Evolutionary conservation across 139 green algal species (phyloP), one percentile per base, ranked within the genome.

Genomic region (Coelastrella sp.): DNA sequence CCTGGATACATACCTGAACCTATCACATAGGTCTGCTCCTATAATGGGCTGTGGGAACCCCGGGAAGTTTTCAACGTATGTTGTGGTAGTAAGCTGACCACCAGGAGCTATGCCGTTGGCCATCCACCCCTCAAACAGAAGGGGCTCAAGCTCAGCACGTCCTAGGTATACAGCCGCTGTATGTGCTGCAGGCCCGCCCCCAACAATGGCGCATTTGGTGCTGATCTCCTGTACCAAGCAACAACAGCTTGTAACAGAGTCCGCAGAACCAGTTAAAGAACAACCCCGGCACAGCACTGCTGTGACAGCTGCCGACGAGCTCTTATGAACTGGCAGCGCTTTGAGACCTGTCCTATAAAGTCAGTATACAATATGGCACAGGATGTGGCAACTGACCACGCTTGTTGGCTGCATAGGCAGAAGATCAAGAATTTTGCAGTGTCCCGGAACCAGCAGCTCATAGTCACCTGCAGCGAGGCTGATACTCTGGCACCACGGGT

Each of bases 121-220:
- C 87, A 93, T 93, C 54, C 61, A 81, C 54, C 54, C 82, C 23
- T 86, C 75, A 81, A 83, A 91, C 23, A 98, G 71, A 19, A 98
- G 90, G 8, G 96, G 96, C 73, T 95, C 85, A 57, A 98, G 92
- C 89, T 98, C 96, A 73, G 94, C 92, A 0, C 94, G 86, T 3
- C 90, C 77, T 65, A 91, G 83, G 88, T 97, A 97, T 13, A 94
- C 93, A 10, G 96, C 96, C n/a, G 96, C 96, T 14, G 96, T 98
- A 90, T 98, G 96, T 3, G 95, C 96, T 20, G 96, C 96, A 22
- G 96, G 96, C 7, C 96, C 96, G 5, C 90, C 95, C 20, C 96
- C 96, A 7, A 98, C 93, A 85, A 98, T 98, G 65, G 87, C 95
- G 0, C 98, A 90, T 5, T 94, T 92, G 0, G 95, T 95, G 68